Evolutionary conservation across 768 basidiomycete species (phyloP), one percentile per base, ranked within the genome.

Genomic region (Boletus coccyginus): DNA sequence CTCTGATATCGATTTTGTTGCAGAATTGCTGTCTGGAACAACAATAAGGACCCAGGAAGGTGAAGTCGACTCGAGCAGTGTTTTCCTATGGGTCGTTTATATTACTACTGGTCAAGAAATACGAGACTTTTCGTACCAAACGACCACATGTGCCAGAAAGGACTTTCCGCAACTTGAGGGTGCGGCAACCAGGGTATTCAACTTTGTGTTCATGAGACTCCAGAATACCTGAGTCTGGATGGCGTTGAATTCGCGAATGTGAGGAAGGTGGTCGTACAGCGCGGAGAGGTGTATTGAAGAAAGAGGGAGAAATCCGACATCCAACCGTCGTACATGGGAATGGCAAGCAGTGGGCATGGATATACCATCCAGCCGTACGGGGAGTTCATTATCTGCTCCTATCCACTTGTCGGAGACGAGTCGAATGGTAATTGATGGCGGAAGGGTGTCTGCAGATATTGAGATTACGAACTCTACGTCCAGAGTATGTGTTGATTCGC

Each of bases 321-420:
- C 80, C 45, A 94, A 68, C 8, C 87, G 74, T 31, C 82, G 77
- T 0, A 86, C 86, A 64, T 83, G 86, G 47, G 76, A 80, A 49
- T 74, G 72, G 21, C 83, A 81, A 16, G 71, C 64, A 14, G 68
- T 50, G 2, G 97, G 97, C 89, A 98, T 95, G 46, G 84, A 72
- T 31, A 98, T 73, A 6, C 78, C 74, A 2, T 86, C 83, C 40
- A 98, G 70, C 4, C 84, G 70, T 40, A 98, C 76, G 3, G 63
- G 59, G 9, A 87, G 63, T 57, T 88, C 85, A 51, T 91, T 84
- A 63, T 97, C 94, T 2, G 94, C 90, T 3, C 93, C 93, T 61
- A 97, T 77, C 97, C 97, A 99, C 56, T 84, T 81, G 71, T 98
- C 95, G 8, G 94, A 98, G 44, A 92, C 81, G 38, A 84, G 87